phyloP scores from a whole-genome alignment of 208 protist genomes.

The Leishmania lainsoni region DNA sequence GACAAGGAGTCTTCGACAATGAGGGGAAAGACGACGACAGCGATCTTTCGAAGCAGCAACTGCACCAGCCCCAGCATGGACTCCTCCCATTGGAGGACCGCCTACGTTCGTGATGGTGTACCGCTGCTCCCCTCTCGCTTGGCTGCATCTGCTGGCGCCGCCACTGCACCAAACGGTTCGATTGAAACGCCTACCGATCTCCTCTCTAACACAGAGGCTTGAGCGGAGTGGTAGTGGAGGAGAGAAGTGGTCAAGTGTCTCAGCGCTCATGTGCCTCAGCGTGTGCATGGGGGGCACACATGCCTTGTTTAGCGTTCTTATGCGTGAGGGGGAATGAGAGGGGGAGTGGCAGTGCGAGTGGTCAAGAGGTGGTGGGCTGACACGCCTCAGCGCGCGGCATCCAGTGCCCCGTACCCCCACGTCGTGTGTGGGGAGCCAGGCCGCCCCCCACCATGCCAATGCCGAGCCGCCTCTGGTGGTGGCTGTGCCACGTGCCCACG shows the following conservation, averaged over 20 bases:
- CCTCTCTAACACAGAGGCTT: neutral
- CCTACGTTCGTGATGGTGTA: conserved; percentile 11
- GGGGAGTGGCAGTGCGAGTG: neutral
- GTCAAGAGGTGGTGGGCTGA: neutral
- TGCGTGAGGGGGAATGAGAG: neutral
- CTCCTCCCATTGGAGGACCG: neutral
- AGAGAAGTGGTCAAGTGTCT: neutral
- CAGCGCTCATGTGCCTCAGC: neutral
- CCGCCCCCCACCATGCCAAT: too few relatives aligned
- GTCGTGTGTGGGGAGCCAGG: too few relatives aligned
- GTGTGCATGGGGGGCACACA: neutral
- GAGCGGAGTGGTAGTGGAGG: neutral
- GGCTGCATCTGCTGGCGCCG: neutral
- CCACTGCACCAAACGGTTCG: neutral
- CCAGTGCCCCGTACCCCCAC: too few relatives aligned
- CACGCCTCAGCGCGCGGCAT: too few relatives aligned
- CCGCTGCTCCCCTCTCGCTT: conserved; percentile 5
- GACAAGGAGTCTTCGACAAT: conserved; percentile 44
- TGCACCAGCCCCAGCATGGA: neutral
- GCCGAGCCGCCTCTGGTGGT: too few relatives aligned
- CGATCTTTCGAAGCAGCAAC: conserved; percentile 41
- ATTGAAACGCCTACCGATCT: neutral
- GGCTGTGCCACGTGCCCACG: too few relatives aligned
- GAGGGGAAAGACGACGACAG: conserved; percentile 68
- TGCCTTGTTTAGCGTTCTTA: neutral